phyloP scores from a whole-genome alignment of 106 monocot species.

The Agapanthus africanus region DNA sequence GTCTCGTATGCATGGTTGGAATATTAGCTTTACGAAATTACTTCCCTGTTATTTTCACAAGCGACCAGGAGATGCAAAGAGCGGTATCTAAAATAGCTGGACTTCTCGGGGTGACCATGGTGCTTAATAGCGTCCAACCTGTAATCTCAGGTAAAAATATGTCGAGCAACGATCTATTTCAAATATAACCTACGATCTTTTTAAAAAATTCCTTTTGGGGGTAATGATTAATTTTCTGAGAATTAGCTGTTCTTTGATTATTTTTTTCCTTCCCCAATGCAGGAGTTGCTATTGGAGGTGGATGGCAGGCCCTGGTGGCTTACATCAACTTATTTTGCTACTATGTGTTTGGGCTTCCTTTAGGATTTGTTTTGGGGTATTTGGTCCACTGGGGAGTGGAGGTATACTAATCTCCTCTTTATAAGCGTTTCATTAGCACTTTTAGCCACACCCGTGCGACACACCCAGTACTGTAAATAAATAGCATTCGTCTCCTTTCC shows the following conservation, averaged over 20 bases:
- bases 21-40: constrained; percentile 37
- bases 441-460: too few species aligned
- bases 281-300: constrained; percentile 78
- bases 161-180: too few species aligned
- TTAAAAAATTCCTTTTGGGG: too few species aligned
- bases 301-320: constrained; percentile 74
- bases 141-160: constrained; percentile 64
- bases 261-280: neutral
- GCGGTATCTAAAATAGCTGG: constrained; percentile 68
- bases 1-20: constrained; percentile 37
- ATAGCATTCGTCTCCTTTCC: too few species aligned
- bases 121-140: constrained; percentile 91
- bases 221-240: too few species aligned
- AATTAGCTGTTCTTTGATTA: too few species aligned
- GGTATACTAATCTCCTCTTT: too few species aligned
- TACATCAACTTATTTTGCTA: constrained; percentile 79
- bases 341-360: constrained; percentile 75
- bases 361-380: constrained; percentile 69
- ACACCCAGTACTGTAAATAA: too few species aligned
- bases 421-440: too few species aligned
- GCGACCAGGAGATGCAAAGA: constrained; percentile 37
- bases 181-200: too few species aligned
- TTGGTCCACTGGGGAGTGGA: constrained; percentile 43
- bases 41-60: constrained; percentile 67
- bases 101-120: constrained; percentile 78